Percentiles rank a stretch among this genome's conserved stretches.
Evolutionary conservation across 208 protist genomes (phyloP).

Genomic region (Crithidia acanthocephali): DNA sequence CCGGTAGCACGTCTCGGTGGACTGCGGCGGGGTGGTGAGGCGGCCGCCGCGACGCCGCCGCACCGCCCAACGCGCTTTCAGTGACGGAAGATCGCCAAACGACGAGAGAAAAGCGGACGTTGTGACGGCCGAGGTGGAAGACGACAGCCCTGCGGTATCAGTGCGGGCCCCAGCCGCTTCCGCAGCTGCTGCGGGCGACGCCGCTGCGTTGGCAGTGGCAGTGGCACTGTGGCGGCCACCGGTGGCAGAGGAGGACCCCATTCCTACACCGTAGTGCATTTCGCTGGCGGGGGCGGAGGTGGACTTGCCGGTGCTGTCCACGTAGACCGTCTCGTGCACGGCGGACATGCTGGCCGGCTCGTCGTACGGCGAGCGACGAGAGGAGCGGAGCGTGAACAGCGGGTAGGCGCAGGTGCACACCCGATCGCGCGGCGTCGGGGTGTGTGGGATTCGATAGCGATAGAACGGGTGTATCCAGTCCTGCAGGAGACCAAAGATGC

Average conservation of each 20-base stretch:
- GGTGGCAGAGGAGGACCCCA: too few relatives aligned
- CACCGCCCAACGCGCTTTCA: conserved; percentile 32
- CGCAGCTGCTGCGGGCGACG: background rate
- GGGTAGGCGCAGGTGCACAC: conserved; percentile 65
- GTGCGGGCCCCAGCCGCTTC: too few relatives aligned
- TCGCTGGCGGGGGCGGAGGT: conserved; percentile 1
- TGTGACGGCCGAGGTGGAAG: background rate
- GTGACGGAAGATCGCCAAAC: conserved; percentile 23
- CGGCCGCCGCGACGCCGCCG: conserved; percentile 16
- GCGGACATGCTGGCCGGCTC: conserved; percentile 19
- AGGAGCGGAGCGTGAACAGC: conserved; percentile 62
- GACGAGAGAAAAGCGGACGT: conserved; percentile 23
- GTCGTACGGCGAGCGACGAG: conserved; percentile 49
- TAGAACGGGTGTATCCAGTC: conserved; percentile 43
- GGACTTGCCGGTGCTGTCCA: conserved; percentile 10
- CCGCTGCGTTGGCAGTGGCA: background rate
- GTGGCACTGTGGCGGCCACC: background rate
- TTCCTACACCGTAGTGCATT: too few relatives aligned
- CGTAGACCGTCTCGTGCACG: conserved; percentile 21
- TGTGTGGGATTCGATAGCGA: conserved; percentile 47
- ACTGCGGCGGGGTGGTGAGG: background rate
- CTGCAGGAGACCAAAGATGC: conserved; percentile 22
- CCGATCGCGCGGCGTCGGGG: conserved; percentile 26
- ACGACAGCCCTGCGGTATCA: background rate
- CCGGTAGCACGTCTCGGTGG: conserved; percentile 50